Conservation (phyloP, 129 eudicot genomes). For the Artemisia argyi region DNA sequence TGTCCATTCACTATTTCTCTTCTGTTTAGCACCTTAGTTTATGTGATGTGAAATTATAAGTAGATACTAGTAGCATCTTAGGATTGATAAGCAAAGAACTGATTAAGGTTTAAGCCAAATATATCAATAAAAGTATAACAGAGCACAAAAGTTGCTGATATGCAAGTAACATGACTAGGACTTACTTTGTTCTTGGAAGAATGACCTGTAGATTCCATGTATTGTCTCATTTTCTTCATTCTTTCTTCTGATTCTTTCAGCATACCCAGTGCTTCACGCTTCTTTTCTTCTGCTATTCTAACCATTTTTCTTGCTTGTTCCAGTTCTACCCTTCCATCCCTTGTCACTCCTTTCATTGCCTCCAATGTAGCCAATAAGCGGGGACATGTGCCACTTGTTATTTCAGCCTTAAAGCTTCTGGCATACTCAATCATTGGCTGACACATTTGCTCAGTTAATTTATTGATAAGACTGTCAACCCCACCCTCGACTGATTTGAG, state of each 20-base stretch:
- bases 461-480: constrained; percentile 48
- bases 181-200: constrained; percentile 47
- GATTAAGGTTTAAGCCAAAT: neutral
- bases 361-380: constrained; percentile 50
- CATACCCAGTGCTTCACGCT: constrained; percentile 47
- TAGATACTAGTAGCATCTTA: constrained; percentile 1
- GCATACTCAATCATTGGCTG: constrained; percentile 65
- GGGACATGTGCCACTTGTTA: constrained; percentile 49
- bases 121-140: constrained; percentile 14
- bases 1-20: constrained; percentile 9
- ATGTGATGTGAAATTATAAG: neutral
- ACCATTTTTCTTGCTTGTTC: constrained; percentile 53
- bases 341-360: constrained; percentile 58
- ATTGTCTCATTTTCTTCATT: constrained; percentile 38
- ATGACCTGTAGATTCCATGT: constrained; percentile 31
- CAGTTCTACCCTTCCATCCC: constrained; percentile 49
- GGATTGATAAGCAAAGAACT: constrained; percentile 5
- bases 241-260: constrained; percentile 60
- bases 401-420: constrained; percentile 49
- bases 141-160: constrained; percentile 3
- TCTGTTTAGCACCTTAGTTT: neutral
- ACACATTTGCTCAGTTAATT: constrained; percentile 56
- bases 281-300: constrained; percentile 52
- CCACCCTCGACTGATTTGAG: constrained; percentile 63
- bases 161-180: neutral